Conservation (phyloP, 2,329 filamentous ascomycete genomes). For the Trichoderma breve region DNA sequence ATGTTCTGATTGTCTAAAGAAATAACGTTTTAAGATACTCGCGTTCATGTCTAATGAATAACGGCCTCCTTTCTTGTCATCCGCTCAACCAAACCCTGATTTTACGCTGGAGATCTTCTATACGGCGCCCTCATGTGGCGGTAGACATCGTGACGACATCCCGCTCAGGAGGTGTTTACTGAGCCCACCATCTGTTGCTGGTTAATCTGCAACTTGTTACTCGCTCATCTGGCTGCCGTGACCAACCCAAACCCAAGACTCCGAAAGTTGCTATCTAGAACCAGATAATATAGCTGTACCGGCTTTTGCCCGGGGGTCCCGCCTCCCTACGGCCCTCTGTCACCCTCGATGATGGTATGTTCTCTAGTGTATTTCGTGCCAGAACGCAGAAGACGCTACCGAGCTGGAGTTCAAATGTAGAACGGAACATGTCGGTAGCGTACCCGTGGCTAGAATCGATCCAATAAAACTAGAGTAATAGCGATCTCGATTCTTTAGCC, state of each 20-base stretch:
- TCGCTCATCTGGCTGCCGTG: background rate
- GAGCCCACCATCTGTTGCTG: slow-evolving; percentile 5
- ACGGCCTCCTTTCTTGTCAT: background rate
- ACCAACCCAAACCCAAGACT: background rate
- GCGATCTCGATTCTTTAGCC: slow-evolving; percentile 12
- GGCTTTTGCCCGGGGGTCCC: slow-evolving; percentile 34
- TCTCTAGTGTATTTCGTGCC: slow-evolving; percentile 4
- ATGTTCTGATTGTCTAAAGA: background rate
- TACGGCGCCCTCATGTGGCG: slow-evolving; percentile 6
- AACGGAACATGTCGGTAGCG: background rate
- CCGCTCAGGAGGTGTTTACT: slow-evolving; percentile 14
- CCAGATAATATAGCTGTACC: slow-evolving; percentile 25
- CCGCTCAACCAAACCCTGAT: background rate
- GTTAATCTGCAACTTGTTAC: background rate
- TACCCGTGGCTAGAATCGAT: background rate
- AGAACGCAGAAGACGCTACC: background rate
- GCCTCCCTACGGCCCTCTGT: slow-evolving; percentile 39
- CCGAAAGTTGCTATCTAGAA: background rate
- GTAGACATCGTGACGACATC: slow-evolving; percentile 8
- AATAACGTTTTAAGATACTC: background rate
- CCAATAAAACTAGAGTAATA: background rate
- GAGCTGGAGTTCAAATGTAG: background rate
- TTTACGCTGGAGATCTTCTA: background rate
- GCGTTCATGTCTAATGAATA: background rate
- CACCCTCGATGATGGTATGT: slow-evolving; percentile 51